Evolutionary conservation across 768 basidiomycete genomes (phyloP).

Genomic region (Calocera cornea): DNA sequence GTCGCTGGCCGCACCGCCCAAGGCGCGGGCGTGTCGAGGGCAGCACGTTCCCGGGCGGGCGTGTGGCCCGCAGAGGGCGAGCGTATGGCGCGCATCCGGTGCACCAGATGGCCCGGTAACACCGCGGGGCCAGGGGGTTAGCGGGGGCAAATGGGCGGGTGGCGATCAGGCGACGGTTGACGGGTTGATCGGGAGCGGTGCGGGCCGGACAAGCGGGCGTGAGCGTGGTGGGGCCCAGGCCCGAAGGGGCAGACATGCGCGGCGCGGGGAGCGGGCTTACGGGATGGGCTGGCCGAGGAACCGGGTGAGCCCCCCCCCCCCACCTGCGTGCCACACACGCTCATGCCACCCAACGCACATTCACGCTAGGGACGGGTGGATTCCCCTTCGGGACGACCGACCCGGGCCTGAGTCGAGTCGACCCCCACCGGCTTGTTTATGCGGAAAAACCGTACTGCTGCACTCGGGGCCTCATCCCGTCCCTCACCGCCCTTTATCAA

Average conservation of each 20-base stretch:
- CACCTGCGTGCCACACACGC: neutral
- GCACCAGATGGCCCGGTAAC: neutral
- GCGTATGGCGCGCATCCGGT: neutral
- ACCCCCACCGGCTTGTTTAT: neutral
- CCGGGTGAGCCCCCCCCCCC: neutral
- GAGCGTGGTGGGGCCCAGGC: neutral
- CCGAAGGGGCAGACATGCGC: neutral
- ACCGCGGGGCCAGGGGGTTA: neutral
- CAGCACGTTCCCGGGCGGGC: neutral
- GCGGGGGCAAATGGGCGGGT: neutral
- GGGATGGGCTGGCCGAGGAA: neutral
- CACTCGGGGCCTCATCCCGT: neutral
- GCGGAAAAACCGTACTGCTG: neutral
- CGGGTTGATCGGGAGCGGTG: neutral
- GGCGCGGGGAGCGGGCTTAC: neutral
- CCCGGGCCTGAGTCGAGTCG: neutral
- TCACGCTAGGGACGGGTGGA: neutral
- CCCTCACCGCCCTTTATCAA: conserved; percentile 1
- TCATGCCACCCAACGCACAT: neutral
- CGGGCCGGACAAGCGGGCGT: neutral
- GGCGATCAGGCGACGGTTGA: neutral
- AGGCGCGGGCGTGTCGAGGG: neutral
- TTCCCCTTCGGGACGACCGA: neutral
- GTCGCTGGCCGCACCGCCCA: neutral
- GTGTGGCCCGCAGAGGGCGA: neutral